Percentiles rank a stretch among this genome's conserved stretches.
Conservation (phyloP, 1,284 basidiomycete species). For the Pisolithus thermaeus region DNA sequence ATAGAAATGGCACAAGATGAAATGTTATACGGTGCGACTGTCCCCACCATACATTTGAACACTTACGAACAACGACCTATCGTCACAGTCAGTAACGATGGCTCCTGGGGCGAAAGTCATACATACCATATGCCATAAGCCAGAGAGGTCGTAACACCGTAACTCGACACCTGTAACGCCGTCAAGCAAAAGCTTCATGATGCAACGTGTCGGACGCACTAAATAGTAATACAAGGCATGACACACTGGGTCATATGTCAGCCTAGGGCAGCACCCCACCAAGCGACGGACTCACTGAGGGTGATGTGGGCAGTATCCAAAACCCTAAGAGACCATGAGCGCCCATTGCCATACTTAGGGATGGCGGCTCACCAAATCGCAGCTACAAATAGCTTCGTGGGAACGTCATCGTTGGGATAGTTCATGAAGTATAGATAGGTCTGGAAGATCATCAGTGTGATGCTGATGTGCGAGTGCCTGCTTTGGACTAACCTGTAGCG, state of each 20-base stretch:
- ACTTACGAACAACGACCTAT: constrained; percentile 1
- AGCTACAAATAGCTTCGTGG: constrained; percentile 11
- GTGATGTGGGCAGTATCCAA: background rate
- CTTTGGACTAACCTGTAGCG: constrained; percentile 10
- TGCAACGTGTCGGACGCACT: constrained; percentile 16
- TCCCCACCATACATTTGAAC: no score
- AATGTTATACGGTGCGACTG: background rate
- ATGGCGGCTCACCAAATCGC: background rate
- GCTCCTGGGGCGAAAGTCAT: background rate
- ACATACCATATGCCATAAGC: constrained; percentile 2
- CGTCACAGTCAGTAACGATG: background rate
- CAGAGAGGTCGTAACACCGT: constrained; percentile 27
- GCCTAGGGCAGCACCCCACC: no score
- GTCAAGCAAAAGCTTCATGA: background rate
- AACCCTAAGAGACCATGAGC: background rate
- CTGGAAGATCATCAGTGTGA: background rate
- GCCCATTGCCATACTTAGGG: no score
- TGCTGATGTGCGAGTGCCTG: background rate
- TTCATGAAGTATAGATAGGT: constrained; percentile 12
- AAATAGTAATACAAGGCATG: constrained; percentile 31
- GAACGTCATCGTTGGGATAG: constrained; percentile 11
- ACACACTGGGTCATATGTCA: background rate
- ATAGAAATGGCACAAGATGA: background rate
- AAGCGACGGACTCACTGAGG: background rate
- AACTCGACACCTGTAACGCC: constrained; percentile 29